Evolutionary conservation across 2,329 filamentous ascomycete species (phyloP).

Genomic region (Fusarium sp.): DNA sequence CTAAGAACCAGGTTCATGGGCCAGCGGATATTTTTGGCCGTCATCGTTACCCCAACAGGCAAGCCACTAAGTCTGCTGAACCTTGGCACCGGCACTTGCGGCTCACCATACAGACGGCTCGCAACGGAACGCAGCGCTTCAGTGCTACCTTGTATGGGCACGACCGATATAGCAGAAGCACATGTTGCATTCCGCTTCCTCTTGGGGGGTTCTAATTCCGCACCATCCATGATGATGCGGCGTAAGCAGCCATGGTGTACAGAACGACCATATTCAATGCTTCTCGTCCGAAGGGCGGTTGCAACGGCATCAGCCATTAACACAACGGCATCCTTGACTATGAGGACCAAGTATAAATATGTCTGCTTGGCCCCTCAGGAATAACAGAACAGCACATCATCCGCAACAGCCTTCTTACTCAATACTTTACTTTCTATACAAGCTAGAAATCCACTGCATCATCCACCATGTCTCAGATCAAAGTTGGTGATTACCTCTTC

Average conservation of each 20-base stretch:
- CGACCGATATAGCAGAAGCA: neutral
- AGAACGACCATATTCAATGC: neutral
- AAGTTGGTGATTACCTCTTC: slow-evolving; percentile 6
- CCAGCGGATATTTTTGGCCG: neutral
- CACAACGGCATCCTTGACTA: neutral
- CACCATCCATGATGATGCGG: neutral
- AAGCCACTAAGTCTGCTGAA: neutral
- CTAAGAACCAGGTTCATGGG: neutral
- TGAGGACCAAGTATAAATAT: neutral
- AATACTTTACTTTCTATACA: neutral
- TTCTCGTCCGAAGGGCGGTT: neutral
- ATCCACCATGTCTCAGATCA: neutral
- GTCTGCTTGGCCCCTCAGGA: neutral
- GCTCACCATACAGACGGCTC: neutral
- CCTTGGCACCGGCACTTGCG: neutral
- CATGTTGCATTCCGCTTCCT: too few species aligned
- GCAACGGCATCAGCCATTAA: neutral
- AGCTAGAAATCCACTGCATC: neutral
- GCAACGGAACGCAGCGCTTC: neutral
- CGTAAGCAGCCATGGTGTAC: neutral
- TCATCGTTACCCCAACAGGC: neutral
- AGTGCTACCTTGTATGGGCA: neutral
- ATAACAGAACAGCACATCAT: neutral
- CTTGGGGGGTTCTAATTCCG: neutral
- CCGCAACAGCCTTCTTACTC: neutral